Evolutionary conservation across 352 stramenopile genomes (phyloP), one percentile per base, ranked within the genome.

Genomic region (Globisporangium canariense): DNA sequence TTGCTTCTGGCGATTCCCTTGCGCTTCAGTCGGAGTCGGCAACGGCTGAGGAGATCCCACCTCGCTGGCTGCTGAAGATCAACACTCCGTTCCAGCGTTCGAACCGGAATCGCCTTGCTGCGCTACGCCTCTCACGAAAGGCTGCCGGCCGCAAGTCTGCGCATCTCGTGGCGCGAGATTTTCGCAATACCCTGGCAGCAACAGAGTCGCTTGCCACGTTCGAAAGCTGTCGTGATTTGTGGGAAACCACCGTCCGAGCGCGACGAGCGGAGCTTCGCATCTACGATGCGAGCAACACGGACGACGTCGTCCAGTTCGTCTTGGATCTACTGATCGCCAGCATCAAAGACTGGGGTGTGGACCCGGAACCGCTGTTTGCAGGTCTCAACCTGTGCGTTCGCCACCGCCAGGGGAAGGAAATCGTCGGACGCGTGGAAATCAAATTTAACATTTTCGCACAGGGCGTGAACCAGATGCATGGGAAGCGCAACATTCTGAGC

Each of bases 281-380:
- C 10, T 58, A 78, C 25, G 74, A 78, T 47, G 67, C 58, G 2
- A 78, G 81, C 36, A 74, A 64, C 4, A 53, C 74, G 1, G 69
- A 82, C 9, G 72, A 88, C 22, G 64, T 90, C 3, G 71, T 77
- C 14, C 74, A 84, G 46, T 73, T 73, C 22, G 83, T 77, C 6
- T 59, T 90, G 7, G 82, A 89, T 38, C 62, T 77, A n/a, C 60
- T 90, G 8, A 73, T 81, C n/a, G 50, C 70, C 3, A 74, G 76
- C 14, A 71, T 93, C 32, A 93, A 89, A 79, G 85, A 89, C 58
- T 88, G 79, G 81, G 81, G 82, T 6, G 50, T 91, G 6, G 85
- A 93, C 47, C 71, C 76, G 1, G 79, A 89, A 20, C 73, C 74
- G 32, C 71, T 93, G 6, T 85, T 93, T 51, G 76, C 84, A 22